Conservation (phyloP, 305 asterid species). For the Fraxinus nigra region DNA sequence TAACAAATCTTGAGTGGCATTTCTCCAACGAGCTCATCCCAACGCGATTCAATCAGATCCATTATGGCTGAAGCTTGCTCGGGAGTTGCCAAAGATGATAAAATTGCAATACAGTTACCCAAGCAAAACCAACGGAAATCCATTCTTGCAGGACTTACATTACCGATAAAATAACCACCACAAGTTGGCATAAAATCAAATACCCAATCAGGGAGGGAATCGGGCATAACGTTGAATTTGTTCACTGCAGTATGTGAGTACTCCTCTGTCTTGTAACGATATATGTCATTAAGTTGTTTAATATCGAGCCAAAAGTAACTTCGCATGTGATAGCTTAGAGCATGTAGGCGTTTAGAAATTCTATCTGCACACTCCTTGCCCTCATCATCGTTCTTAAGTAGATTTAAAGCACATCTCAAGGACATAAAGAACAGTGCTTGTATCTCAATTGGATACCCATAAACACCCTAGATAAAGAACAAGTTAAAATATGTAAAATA, state of each 20-base stretch:
- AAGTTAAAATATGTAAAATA: neutral
- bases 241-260: neutral
- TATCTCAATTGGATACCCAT: conserved; percentile 84
- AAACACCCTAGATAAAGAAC: conserved; percentile 57
- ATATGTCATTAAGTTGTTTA: neutral
- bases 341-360: neutral
- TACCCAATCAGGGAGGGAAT: neutral
- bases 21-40: neutral
- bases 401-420: neutral
- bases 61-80: neutral
- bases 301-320: neutral
- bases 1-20: neutral
- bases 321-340: neutral
- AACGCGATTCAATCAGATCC: neutral
- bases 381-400: neutral
- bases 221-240: neutral
- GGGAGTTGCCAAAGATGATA: neutral
- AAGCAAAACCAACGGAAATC: neutral
- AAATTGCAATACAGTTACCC: neutral
- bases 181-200: neutral
- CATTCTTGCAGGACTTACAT: neutral
- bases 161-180: neutral
- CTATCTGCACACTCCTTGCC: neutral
- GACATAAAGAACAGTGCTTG: conserved; percentile 50
- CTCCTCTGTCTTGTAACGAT: neutral